Evolutionary conservation across 805 yeast species (phyloP).

Genomic region (Candida alai): DNA sequence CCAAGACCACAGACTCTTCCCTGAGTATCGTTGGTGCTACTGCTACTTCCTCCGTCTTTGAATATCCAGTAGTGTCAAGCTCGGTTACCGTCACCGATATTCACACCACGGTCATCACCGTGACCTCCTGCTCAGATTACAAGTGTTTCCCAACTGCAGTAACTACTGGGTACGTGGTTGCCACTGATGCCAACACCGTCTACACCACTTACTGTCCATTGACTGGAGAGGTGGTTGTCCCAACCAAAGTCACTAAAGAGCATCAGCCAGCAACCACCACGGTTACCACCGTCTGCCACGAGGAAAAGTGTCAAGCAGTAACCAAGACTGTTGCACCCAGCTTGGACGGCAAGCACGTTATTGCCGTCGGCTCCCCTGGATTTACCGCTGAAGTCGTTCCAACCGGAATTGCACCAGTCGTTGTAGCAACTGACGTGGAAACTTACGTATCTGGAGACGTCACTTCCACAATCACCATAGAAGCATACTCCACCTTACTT

Average conservation of each 20-base stretch:
- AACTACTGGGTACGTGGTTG: constrained; percentile 31
- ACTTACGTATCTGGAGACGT: constrained; percentile 5
- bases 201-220: constrained; percentile 25
- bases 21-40: too few relatives aligned
- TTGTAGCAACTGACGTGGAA: constrained; percentile 2
- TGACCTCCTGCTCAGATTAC: constrained; percentile 34
- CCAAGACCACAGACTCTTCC: too few relatives aligned
- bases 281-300: constrained; percentile 2
- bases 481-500: constrained; percentile 6
- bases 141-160: constrained; percentile 26
- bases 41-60: too few relatives aligned
- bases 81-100: constrained; percentile 16
- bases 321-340: constrained; percentile 4
- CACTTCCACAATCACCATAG: constrained; percentile 5
- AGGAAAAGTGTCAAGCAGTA: constrained; percentile 1
- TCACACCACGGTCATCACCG: constrained; percentile 27
- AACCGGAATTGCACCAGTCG: constrained; percentile 7
- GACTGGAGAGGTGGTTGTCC: constrained; percentile 1
- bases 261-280: constrained; percentile 1
- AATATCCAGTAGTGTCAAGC: too few relatives aligned
- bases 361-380: constrained; percentile 4
- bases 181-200: constrained; percentile 17
- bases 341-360: constrained; percentile 1
- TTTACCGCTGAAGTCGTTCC: constrained; percentile 1
- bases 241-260: too few relatives aligned